These are phyloP conservation scores for Jacaranda mimosifolia DNA, from an alignment of 257 asterid genomes.

Conservation along the genomic window DNA sequence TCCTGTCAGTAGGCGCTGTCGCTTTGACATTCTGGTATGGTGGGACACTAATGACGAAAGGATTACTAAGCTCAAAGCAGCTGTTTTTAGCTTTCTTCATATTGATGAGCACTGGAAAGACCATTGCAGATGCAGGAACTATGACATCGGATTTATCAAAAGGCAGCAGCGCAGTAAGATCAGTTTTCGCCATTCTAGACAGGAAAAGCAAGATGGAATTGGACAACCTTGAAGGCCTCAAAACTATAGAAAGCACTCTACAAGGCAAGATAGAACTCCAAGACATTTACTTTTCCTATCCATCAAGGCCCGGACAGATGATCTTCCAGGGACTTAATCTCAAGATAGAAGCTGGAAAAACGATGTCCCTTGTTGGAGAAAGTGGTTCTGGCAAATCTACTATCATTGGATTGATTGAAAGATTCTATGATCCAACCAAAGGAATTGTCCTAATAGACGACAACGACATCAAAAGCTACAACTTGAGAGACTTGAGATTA, in stretches of 20 bases:
- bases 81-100: slow-evolving; percentile 53
- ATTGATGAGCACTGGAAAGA: slow-evolving; percentile 52
- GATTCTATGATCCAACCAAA: slow-evolving; percentile 59
- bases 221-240: slow-evolving; percentile 36
- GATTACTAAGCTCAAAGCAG: slow-evolving; percentile 39
- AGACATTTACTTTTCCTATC: slow-evolving; percentile 51
- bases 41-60: slow-evolving; percentile 46
- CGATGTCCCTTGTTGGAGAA: slow-evolving; percentile 54
- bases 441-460: slow-evolving; percentile 55
- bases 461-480: slow-evolving; percentile 46
- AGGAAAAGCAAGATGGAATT: slow-evolving; percentile 50
- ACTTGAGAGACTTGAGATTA: slow-evolving; percentile 53
- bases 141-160: slow-evolving; percentile 57
- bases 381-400: slow-evolving; percentile 74
- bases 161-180: slow-evolving; percentile 51
- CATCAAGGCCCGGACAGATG: slow-evolving; percentile 58
- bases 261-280: slow-evolving; percentile 54
- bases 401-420: slow-evolving; percentile 51
- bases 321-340: slow-evolving; percentile 51
- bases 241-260: slow-evolving; percentile 23
- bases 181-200: slow-evolving; percentile 49
- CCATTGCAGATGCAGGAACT: slow-evolving; percentile 59
- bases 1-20: slow-evolving; percentile 43
- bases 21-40: slow-evolving; percentile 65
- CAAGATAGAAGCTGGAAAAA: slow-evolving; percentile 51